Percentiles rank a stretch among this genome's conserved stretches.
These are phyloP conservation scores for Neurospora pannonica DNA, from an alignment of 495 filamentous ascomycete genomes.

Conservation along the genomic window DNA sequence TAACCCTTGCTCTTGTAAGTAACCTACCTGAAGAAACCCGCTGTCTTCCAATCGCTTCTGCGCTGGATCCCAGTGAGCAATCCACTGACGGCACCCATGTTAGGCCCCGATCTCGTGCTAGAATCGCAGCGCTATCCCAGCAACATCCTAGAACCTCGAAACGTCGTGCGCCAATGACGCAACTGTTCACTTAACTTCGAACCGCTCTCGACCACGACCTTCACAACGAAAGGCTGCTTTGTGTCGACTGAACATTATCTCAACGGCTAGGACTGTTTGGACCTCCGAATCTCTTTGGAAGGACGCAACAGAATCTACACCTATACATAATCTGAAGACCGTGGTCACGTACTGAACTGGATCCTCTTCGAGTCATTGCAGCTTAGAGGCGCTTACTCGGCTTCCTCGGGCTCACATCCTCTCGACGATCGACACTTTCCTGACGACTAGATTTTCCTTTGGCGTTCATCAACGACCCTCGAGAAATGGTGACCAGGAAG, in stretches of 20 bases:
- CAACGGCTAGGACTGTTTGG: neutral
- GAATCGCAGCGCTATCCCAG: neutral
- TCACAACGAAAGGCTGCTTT: neutral
- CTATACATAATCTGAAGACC: neutral
- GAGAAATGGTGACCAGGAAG: constrained; percentile 30
- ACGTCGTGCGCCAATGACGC: neutral
- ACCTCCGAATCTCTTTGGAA: neutral
- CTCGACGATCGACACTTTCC: neutral
- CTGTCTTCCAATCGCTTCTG: neutral
- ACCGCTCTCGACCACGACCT: neutral
- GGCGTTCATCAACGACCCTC: neutral
- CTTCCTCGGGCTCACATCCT: neutral
- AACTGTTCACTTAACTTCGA: neutral
- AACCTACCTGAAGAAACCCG: neutral
- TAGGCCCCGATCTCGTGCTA: neutral
- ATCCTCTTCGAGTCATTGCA: neutral
- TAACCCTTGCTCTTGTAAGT: neutral
- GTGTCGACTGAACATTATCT: neutral
- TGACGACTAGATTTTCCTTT: neutral
- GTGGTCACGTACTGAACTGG: neutral
- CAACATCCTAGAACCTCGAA: neutral
- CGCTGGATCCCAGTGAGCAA: neutral
- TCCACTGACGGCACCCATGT: neutral
- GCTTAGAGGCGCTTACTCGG: neutral
- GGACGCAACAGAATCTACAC: neutral